Evolutionary conservation across 495 filamentous ascomycete species (phyloP).

Genomic region (Penicillium waksmanii): DNA sequence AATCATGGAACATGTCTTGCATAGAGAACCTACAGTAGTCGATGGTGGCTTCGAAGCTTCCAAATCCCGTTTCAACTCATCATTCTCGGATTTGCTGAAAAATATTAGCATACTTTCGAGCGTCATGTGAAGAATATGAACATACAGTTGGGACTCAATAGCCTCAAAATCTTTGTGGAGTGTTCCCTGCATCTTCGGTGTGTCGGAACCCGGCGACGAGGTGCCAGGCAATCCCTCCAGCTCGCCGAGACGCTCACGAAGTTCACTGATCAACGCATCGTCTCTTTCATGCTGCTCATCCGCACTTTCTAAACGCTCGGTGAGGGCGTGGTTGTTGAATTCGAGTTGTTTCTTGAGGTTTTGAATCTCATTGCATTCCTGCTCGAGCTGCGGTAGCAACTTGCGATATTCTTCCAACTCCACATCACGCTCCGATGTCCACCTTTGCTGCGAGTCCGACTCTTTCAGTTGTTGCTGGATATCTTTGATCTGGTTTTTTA

Average conservation of each 20-base stretch:
- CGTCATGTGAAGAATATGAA: constrained; percentile 1
- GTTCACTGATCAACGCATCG: constrained; percentile 56
- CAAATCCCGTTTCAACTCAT: constrained; percentile 46
- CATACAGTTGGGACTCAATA: constrained; percentile 47
- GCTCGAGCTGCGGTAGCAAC: constrained; percentile 61
- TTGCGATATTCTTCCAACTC: constrained; percentile 63
- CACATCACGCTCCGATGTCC: constrained; percentile 52
- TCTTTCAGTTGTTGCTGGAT: constrained; percentile 60
- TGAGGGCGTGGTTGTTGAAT: constrained; percentile 60
- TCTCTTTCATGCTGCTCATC: constrained; percentile 60
- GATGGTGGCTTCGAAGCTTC: constrained; percentile 41
- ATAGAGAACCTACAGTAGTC: constrained; percentile 26
- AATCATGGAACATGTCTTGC: not conserved
- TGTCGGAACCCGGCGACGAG: constrained; percentile 44
- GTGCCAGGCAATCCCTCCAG: constrained; percentile 49
- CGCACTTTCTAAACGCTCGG: constrained; percentile 55
- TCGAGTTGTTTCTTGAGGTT: constrained; percentile 59
- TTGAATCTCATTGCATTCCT: constrained; percentile 62
- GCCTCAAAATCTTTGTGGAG: constrained; percentile 52
- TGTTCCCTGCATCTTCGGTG: constrained; percentile 47
- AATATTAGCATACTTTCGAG: constrained; percentile 9
- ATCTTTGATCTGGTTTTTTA: constrained; percentile 63
- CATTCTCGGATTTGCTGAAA: constrained; percentile 46
- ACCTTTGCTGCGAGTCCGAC: constrained; percentile 50
- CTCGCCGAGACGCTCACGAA: constrained; percentile 56